These are phyloP conservation scores for Cladophialophora exuberans DNA, from an alignment of 2,329 filamentous ascomycete species.

Conservation along the genomic window DNA sequence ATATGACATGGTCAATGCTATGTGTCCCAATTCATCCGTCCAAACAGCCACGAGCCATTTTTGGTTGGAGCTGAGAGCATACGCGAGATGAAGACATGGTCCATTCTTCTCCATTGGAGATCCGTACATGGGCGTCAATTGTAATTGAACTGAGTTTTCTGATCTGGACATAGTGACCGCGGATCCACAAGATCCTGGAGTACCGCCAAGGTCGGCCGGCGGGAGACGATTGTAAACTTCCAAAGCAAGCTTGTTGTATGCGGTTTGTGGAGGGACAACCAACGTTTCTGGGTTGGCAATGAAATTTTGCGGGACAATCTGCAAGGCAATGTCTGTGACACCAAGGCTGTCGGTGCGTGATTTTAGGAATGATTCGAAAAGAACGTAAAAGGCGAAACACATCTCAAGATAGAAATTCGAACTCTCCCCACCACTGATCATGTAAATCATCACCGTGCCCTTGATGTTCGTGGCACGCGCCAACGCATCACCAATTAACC, in stretches of 20 bases:
- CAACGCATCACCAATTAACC: constrained; percentile 44
- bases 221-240: constrained; percentile 64
- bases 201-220: constrained; percentile 40
- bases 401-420: constrained; percentile 49
- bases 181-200: constrained; percentile 51
- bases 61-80: constrained; percentile 58
- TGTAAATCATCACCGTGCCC: constrained; percentile 59
- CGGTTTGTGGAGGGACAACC: constrained; percentile 53
- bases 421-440: constrained; percentile 56
- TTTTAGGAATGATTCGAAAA: constrained; percentile 57
- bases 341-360: constrained; percentile 12
- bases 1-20: constrained; percentile 59
- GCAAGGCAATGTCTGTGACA: constrained; percentile 57
- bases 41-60: constrained; percentile 63
- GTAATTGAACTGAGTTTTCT: constrained; percentile 54
- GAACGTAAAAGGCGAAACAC: constrained; percentile 60
- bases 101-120: constrained; percentile 60
- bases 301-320: constrained; percentile 61
- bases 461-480: constrained; percentile 38
- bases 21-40: constrained; percentile 60
- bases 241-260: constrained; percentile 55
- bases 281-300: constrained; percentile 56
- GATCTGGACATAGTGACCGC: constrained; percentile 58
- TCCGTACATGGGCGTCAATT: constrained; percentile 58
- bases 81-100: constrained; percentile 62